A percentile compares a stretch with the other conserved stretches of the same genome.
Evolutionary conservation across 768 basidiomycete genomes (phyloP).

Genomic region (Suillus subluteus): DNA sequence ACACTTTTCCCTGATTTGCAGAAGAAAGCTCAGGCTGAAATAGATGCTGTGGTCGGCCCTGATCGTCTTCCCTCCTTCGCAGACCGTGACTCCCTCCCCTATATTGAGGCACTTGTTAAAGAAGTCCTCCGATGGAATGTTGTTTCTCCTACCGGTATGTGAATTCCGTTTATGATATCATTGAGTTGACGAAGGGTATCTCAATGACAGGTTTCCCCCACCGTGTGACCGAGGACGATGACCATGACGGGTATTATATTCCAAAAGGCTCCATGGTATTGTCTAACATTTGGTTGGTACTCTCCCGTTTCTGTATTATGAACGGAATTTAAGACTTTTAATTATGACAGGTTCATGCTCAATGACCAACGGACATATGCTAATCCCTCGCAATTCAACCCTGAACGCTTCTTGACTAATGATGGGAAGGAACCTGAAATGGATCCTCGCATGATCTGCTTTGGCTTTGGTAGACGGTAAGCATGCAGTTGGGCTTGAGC

Average conservation of each 20-base stretch:
- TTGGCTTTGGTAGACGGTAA: conserved; percentile 48
- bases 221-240: background rate
- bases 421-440: background rate
- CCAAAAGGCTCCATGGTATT: background rate
- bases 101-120: background rate
- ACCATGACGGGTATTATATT: background rate
- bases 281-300: background rate
- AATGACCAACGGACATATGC: conserved; percentile 45
- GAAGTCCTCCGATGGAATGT: background rate
- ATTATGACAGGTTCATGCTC: conserved; percentile 31
- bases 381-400: conserved; percentile 52
- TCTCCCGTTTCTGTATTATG: background rate
- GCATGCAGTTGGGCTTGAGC: background rate
- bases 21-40: conserved; percentile 3
- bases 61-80: background rate
- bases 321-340: background rate
- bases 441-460: conserved; percentile 42
- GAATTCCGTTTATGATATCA: background rate
- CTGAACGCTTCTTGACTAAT: background rate
- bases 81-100: background rate
- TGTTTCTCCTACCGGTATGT: background rate
- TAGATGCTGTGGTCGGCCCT: background rate
- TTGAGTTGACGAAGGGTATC: background rate
- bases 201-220: background rate
- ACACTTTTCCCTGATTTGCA: background rate